Evolutionary conservation across 108 stramenopile species (phyloP).

Genomic region (Pseudonitzschia multiseries): DNA sequence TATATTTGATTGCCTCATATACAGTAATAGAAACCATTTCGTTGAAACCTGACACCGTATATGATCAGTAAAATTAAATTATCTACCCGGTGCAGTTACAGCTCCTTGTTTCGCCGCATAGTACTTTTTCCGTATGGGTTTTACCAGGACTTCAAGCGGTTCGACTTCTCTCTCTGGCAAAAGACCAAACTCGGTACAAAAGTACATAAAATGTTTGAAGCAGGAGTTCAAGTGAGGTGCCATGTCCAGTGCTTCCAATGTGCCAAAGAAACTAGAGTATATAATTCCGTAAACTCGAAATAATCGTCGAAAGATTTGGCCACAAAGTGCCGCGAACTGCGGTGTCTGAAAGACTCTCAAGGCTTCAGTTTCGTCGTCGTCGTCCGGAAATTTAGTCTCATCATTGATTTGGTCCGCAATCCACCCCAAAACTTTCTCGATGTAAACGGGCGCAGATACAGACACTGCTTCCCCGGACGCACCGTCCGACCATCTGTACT

Average conservation of each 20-base stretch:
- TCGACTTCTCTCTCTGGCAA: constrained; percentile 90
- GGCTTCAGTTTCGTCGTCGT: constrained; percentile 85
- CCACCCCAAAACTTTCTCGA: constrained; percentile 87
- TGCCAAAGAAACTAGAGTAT: constrained; percentile 85
- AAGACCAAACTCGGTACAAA: constrained; percentile 87
- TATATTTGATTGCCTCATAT: too few species aligned
- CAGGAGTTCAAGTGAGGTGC: constrained; percentile 89
- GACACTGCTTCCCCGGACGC: constrained; percentile 56
- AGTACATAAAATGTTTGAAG: constrained; percentile 94
- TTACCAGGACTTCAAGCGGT: constrained; percentile 85
- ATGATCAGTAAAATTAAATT: neutral
- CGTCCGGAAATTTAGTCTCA: constrained; percentile 87
- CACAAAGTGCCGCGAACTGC: constrained; percentile 84
- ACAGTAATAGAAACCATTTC: too few species aligned
- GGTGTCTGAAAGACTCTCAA: constrained; percentile 86
- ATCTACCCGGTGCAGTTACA: constrained; percentile 20
- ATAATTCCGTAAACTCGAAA: constrained; percentile 92
- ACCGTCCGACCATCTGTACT: constrained; percentile 83
- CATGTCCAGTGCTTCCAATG: constrained; percentile 88
- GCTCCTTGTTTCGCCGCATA: constrained; percentile 65
- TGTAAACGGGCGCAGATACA: constrained; percentile 84
- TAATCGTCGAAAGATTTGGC: constrained; percentile 85
- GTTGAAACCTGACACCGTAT: too few species aligned
- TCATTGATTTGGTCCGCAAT: constrained; percentile 90
- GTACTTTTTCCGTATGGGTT: constrained; percentile 88